phyloP scores from a whole-genome alignment of 768 basidiomycete genomes.

The Leccinellum albellum region DNA sequence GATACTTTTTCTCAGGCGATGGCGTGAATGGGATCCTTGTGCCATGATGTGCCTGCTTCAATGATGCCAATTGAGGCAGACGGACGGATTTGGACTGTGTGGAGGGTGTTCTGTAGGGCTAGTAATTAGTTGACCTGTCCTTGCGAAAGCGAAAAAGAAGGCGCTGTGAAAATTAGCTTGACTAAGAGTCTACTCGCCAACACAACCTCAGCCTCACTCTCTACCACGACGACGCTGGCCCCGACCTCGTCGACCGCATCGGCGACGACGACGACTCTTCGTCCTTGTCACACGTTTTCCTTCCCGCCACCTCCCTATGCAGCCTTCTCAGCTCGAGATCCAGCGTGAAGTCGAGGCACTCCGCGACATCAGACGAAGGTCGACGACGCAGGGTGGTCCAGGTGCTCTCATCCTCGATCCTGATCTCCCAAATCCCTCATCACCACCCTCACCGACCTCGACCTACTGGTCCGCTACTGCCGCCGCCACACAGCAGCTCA shows the following conservation, averaged over 20 bases:
- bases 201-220: background rate
- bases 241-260: conserved; percentile 9
- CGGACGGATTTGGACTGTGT: conserved; percentile 19
- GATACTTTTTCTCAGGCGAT: background rate
- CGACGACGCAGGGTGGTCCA: conserved; percentile 67
- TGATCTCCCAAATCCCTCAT: conserved; percentile 77
- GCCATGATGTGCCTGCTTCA: conserved; percentile 11
- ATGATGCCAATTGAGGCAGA: conserved; percentile 7
- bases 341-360: conserved; percentile 83
- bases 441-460: conserved; percentile 55
- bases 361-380: conserved; percentile 80
- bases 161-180: conserved; percentile 14
- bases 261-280: conserved; percentile 6
- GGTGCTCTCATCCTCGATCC: conserved; percentile 86
- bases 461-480: conserved; percentile 45
- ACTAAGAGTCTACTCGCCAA: conserved; percentile 1
- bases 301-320: conserved; percentile 37
- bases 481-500: conserved; percentile 31
- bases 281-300: conserved; percentile 13
- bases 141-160: background rate
- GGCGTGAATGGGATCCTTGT: background rate
- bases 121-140: conserved; percentile 4
- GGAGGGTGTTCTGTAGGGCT: conserved; percentile 18
- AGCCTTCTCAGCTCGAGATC: conserved; percentile 82
- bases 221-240: conserved; percentile 7